Evolutionary conservation across 208 protist genomes (phyloP).

Genomic region (Trypanosoma theileri): DNA sequence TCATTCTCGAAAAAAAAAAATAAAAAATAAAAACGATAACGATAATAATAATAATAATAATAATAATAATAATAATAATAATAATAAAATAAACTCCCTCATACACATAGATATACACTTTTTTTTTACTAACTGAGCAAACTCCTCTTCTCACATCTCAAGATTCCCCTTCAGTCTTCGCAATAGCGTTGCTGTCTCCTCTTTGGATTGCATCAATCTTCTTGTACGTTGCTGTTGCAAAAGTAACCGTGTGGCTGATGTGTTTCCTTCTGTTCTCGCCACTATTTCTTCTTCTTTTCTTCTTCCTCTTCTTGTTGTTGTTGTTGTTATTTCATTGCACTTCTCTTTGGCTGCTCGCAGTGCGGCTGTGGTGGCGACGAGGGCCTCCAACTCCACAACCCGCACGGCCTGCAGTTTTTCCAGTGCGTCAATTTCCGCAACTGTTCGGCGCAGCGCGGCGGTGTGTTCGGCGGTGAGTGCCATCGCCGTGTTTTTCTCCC

Average conservation of each 20-base stretch:
- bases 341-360: too few relatives aligned
- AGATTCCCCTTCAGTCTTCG: slow-evolving; percentile 8
- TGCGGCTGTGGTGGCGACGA: neutral
- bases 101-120: neutral
- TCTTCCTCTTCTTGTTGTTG: neutral
- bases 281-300: neutral
- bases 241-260: slow-evolving; percentile 3
- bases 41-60: neutral
- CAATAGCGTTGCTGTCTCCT: neutral
- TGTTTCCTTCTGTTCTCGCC: neutral
- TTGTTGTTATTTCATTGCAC: neutral
- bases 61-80: neutral
- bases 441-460: neutral
- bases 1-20: neutral
- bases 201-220: neutral
- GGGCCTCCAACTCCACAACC: slow-evolving; percentile 2
- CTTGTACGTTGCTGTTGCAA: slow-evolving; percentile 14
- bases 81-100: neutral
- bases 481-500: too few relatives aligned
- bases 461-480: neutral
- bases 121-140: too few relatives aligned
- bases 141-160: too few relatives aligned
- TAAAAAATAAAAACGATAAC: neutral
- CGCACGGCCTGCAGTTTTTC: slow-evolving; percentile 2
- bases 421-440: slow-evolving; percentile 2